phyloP scores from a whole-genome alignment of 495 filamentous ascomycete genomes.

The Viridothelium virens region DNA sequence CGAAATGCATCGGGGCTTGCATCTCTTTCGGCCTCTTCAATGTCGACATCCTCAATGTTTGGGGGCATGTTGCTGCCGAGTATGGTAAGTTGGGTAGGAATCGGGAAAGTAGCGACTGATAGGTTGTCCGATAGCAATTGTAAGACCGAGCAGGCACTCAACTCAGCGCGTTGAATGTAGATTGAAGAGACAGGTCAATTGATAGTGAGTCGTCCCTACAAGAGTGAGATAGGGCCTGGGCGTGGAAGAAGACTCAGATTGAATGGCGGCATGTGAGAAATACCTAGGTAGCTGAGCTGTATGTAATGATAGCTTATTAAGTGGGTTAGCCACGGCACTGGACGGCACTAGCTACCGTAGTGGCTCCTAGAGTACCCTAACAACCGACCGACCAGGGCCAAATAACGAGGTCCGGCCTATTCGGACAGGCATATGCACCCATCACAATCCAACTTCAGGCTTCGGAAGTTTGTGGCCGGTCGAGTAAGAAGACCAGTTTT shows the following conservation, averaged over 20 bases:
- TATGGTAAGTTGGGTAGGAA: neutral
- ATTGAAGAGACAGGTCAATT: neutral
- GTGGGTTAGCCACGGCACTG: neutral
- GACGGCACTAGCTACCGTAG: neutral
- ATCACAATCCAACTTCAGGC: no score
- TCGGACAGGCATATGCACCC: no score
- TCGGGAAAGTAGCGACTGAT: neutral
- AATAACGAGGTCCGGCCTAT: no score
- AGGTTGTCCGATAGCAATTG: neutral
- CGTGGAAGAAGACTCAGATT: neutral
- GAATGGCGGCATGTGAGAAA: neutral
- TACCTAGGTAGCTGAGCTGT: neutral
- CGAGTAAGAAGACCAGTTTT: no score
- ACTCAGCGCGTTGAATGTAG: neutral
- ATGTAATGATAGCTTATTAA: neutral
- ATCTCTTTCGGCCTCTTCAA: slow-evolving; percentile 17
- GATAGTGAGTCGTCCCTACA: neutral
- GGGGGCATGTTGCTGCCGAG: neutral
- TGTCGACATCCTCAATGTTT: slow-evolving; percentile 16
- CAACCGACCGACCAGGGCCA: no score
- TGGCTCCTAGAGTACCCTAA: no score
- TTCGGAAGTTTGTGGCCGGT: no score
- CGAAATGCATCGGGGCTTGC: slow-evolving; percentile 11
- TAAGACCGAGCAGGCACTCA: neutral
- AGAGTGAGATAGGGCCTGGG: neutral